A percentile compares a stretch with the other conserved stretches of the same genome.
These are phyloP conservation scores for Aristolochia contorta DNA, from an alignment of 164 flowering plant genomes.

Conservation along the genomic window DNA sequence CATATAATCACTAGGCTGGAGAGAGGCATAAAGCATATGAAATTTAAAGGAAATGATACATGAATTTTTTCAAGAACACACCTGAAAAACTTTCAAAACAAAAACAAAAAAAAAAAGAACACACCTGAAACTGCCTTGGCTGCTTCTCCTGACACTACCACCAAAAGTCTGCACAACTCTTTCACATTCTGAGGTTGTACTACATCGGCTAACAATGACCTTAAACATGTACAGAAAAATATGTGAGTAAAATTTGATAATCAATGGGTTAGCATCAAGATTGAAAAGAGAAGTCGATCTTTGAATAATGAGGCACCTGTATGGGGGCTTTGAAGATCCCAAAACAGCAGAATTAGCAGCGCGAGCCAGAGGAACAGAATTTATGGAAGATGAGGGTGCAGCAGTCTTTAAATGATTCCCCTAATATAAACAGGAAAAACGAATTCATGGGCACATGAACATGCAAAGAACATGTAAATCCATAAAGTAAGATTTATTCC, in stretches of 20 bases:
- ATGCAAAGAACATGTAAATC: neutral
- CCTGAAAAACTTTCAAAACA: too few species aligned
- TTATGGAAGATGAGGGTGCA: conserved; percentile 37
- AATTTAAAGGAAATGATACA: too few species aligned
- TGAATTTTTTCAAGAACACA: conserved; percentile 10
- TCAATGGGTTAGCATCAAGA: neutral
- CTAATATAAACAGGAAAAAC: conserved; percentile 27
- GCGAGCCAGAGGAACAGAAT: conserved; percentile 40
- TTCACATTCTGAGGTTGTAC: conserved; percentile 73
- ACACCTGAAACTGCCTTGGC: conserved; percentile 65
- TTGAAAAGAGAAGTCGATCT: neutral
- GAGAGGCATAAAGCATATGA: too few species aligned
- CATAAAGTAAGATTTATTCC: neutral
- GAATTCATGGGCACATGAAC: neutral
- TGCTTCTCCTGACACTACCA: conserved; percentile 51
- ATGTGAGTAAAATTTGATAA: neutral
- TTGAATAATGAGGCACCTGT: conserved; percentile 38
- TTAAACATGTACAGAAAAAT: neutral
- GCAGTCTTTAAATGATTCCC: conserved; percentile 38
- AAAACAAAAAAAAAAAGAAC: too few species aligned
- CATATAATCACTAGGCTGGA: too few species aligned
- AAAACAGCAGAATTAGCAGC: conserved; percentile 26
- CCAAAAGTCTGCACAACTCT: conserved; percentile 85
- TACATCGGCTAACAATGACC: conserved; percentile 33
- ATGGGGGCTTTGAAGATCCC: conserved; percentile 67